Conservation (phyloP, 352 stramenopile genomes). For the Pythium phragmitis region DNA sequence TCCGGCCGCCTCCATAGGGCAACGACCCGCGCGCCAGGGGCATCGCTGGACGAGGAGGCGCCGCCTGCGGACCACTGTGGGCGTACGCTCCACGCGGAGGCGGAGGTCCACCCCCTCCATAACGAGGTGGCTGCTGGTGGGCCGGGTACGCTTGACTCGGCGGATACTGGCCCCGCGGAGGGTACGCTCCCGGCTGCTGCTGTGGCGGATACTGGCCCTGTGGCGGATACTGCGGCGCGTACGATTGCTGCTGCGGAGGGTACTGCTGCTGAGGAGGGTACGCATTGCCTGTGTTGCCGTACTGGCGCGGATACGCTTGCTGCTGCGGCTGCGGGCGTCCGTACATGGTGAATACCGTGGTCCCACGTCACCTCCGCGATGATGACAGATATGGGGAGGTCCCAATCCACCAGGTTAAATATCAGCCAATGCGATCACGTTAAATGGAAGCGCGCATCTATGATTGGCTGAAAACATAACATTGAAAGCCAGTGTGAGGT, state of each 20-base stretch:
- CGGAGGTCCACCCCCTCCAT: neutral
- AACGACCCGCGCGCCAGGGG: slow-evolving; percentile 4
- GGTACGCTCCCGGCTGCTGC: slow-evolving; percentile 14
- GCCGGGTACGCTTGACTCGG: slow-evolving; percentile 4
- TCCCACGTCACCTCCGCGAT: too few relatives aligned
- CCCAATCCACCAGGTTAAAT: too few relatives aligned
- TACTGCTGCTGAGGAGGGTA: slow-evolving; percentile 6
- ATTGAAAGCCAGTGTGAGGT: too few relatives aligned
- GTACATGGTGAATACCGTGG: slow-evolving; percentile 19
- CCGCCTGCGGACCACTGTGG: neutral
- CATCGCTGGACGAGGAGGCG: neutral
- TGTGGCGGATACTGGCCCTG: slow-evolving; percentile 15
- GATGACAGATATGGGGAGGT: neutral
- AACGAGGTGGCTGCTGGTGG: slow-evolving; percentile 5
- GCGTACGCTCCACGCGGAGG: slow-evolving; percentile 9
- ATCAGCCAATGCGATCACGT: too few relatives aligned
- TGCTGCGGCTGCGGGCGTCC: slow-evolving; percentile 21
- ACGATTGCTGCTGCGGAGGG: neutral
- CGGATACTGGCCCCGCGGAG: slow-evolving; percentile 7
- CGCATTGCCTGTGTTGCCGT: slow-evolving; percentile 3
- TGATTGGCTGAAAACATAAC: too few relatives aligned
- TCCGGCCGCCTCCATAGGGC: slow-evolving; percentile 1
- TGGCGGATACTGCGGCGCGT: neutral
- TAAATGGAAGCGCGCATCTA: too few relatives aligned
- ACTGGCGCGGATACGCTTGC: slow-evolving; percentile 12